These are phyloP conservation scores for Artemisia tridentata DNA, from an alignment of 129 eudicot genomes.

Conservation along the genomic window DNA sequence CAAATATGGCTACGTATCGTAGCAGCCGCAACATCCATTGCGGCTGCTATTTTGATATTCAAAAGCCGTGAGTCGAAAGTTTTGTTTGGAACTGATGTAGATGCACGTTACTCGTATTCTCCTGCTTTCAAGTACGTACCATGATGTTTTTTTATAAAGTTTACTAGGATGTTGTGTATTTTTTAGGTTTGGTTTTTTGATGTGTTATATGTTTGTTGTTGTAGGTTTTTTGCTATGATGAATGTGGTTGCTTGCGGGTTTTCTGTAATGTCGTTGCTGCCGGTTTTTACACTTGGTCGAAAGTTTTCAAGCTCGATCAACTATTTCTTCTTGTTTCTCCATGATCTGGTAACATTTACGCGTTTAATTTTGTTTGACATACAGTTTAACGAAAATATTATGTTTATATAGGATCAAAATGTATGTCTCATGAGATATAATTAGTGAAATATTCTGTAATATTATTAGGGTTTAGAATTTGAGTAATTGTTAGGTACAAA, in stretches of 20 bases:
- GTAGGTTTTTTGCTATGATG: conserved; percentile 50
- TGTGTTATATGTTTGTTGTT: not conserved
- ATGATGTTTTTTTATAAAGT: not conserved
- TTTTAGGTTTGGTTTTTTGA: too few species aligned
- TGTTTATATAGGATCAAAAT: too few species aligned
- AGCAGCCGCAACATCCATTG: conserved; percentile 40
- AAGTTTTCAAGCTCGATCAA: conserved; percentile 22
- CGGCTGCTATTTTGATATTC: conserved; percentile 51
- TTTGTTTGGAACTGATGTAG: conserved; percentile 41
- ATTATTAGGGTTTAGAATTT: too few species aligned
- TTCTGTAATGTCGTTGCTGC: conserved; percentile 41
- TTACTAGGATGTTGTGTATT: not conserved
- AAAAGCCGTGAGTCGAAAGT: conserved; percentile 46
- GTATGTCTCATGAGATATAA: too few species aligned
- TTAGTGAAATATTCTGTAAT: too few species aligned
- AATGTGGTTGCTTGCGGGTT: conserved; percentile 41
- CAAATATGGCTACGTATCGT: conserved; percentile 45
- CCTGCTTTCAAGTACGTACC: conserved; percentile 59
- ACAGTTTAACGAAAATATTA: too few species aligned
- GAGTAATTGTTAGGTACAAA: not conserved
- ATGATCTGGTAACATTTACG: conserved; percentile 62
- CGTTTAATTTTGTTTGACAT: too few species aligned
- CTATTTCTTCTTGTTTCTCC: conserved; percentile 60
- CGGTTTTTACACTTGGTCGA: conserved; percentile 34
- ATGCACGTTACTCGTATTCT: conserved; percentile 65